These are phyloP conservation scores for Strobilomyces dryophilus DNA, from an alignment of 768 basidiomycete species.

Conservation along the genomic window DNA sequence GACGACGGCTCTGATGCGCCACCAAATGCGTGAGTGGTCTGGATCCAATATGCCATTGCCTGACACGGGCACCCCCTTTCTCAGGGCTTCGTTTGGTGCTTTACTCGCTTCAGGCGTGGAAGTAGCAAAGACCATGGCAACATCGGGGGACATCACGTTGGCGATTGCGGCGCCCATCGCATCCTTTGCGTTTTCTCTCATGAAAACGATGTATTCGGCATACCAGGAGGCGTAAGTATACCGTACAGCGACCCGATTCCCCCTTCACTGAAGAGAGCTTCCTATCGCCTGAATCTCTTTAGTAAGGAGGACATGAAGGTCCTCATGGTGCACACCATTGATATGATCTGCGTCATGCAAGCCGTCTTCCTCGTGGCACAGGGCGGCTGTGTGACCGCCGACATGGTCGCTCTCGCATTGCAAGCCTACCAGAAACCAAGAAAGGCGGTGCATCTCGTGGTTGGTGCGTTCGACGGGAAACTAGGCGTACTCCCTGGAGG, in stretches of 20 bases:
- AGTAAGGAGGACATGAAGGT: constrained; percentile 1
- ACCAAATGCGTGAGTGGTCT: not conserved
- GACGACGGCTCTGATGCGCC: not conserved
- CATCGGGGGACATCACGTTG: not conserved
- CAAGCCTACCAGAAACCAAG: not conserved
- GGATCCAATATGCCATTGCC: not conserved
- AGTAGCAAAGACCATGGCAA: not conserved
- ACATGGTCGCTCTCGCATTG: not conserved
- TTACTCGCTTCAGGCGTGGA: not conserved
- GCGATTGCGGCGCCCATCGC: not conserved
- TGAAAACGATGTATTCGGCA: not conserved
- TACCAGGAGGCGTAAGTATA: constrained; percentile 10
- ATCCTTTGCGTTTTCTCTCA: not conserved
- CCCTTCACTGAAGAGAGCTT: not conserved
- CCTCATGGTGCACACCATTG: constrained; percentile 11
- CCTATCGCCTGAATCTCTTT: not conserved
- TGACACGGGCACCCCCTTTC: not conserved
- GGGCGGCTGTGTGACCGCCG: not conserved
- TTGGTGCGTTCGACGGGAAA: constrained; percentile 2
- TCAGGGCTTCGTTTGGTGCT: not conserved
- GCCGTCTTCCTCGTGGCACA: constrained; percentile 1
- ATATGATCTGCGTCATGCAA: constrained; percentile 18
- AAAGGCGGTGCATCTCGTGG: not conserved
- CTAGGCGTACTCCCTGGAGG: constrained; percentile 1
- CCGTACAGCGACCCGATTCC: no score